These are phyloP conservation scores for Paecilomyces sp. DNA, from an alignment of 2,329 filamentous ascomycete species.

Conservation along the genomic window DNA sequence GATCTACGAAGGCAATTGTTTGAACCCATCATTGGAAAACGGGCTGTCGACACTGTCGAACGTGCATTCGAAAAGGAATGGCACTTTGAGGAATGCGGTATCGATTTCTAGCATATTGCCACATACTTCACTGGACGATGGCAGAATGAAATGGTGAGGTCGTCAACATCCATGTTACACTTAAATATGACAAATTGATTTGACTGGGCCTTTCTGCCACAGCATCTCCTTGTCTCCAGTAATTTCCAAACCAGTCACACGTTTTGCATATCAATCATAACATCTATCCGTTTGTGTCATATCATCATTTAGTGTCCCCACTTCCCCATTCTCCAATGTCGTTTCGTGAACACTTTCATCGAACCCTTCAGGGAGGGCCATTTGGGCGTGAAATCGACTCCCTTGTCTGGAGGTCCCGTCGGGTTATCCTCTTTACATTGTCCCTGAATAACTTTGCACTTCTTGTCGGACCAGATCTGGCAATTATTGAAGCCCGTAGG, in stretches of 20 bases:
- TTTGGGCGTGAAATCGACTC: conserved; percentile 28
- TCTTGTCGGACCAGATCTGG: conserved; percentile 50
- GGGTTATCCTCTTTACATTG: conserved; percentile 35
- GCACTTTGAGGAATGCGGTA: conserved; percentile 25
- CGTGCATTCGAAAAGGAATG: conserved; percentile 46
- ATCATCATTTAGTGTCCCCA: neutral
- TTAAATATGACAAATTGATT: no score
- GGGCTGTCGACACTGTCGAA: conserved; percentile 48
- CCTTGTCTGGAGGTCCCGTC: conserved; percentile 38
- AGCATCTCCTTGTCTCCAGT: no score
- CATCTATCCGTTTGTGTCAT: no score
- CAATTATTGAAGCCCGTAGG: conserved; percentile 57
- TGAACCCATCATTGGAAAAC: conserved; percentile 48
- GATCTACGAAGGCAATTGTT: conserved; percentile 47
- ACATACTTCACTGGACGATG: neutral
- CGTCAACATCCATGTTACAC: neutral
- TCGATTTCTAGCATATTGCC: neutral
- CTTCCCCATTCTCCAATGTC: neutral
- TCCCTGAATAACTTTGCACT: conserved; percentile 46
- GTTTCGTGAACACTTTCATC: neutral
- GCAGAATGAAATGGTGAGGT: neutral
- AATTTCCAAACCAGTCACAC: no score
- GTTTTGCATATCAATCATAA: no score
- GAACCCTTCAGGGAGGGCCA: conserved; percentile 3
- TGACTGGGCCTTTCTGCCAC: no score